phyloP scores from a whole-genome alignment of 139 green algal species.

The Chlorella sp. region DNA sequence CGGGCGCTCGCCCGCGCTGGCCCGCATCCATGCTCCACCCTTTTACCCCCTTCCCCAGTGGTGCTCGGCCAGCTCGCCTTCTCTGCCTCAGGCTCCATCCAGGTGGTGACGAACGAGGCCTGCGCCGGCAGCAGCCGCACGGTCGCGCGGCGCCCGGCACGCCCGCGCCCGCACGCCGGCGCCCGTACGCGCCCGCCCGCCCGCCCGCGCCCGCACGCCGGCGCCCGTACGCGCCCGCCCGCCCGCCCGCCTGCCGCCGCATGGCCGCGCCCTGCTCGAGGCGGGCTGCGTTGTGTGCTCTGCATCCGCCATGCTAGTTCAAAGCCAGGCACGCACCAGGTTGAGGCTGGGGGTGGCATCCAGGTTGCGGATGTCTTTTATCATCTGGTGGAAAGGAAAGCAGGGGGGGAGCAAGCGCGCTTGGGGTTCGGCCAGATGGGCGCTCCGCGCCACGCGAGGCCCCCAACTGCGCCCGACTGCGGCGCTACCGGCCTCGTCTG shows the following conservation, averaged over 20 bases:
- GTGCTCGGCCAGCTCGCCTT: constrained; percentile 35
- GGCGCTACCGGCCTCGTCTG: no score
- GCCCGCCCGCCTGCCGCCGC: no score
- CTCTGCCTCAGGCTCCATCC: constrained; percentile 53
- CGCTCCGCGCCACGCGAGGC: no score
- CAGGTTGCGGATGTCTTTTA: constrained; percentile 23
- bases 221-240: no score
- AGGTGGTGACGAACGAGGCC: constrained; percentile 52
- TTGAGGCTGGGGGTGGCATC: constrained; percentile 25
- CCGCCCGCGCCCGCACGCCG: no score
- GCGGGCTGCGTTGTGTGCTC: neutral
- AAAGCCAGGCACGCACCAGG: neutral
- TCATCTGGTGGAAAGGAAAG: neutral
- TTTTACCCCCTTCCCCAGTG: constrained; percentile 24
- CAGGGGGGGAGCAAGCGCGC: neutral
- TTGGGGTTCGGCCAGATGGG: neutral
- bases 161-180: no score
- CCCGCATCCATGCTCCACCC: neutral
- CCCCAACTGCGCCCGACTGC: no score
- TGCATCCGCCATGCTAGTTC: no score
- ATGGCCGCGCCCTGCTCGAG: neutral
- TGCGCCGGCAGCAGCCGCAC: constrained; percentile 38
- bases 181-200: no score
- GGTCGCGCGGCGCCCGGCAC: no score
- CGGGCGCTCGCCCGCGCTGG: neutral